Evolutionary conservation across 768 basidiomycete genomes (phyloP).

Genomic region (Suillus americanus): DNA sequence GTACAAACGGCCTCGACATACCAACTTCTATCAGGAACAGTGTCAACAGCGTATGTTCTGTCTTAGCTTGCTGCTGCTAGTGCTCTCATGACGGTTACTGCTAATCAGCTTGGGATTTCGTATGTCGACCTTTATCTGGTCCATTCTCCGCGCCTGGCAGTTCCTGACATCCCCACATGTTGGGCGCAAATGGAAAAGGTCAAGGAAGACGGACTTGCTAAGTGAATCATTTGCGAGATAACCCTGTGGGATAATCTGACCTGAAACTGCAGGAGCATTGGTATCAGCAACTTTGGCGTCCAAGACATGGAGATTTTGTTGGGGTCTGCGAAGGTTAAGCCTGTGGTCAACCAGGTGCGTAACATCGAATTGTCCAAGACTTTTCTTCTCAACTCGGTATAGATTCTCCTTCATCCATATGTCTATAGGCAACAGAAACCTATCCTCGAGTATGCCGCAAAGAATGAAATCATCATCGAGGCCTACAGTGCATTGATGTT

Average conservation of each 20-base stretch:
- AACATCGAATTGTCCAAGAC: not conserved
- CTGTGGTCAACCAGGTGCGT: constrained; percentile 65
- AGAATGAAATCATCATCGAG: constrained; percentile 65
- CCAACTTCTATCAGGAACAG: constrained; percentile 57
- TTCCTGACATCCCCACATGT: constrained; percentile 58
- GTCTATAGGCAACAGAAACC: constrained; percentile 53
- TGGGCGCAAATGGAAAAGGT: constrained; percentile 67
- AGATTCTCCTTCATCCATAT: constrained; percentile 76
- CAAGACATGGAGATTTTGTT: constrained; percentile 54
- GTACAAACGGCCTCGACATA: constrained; percentile 48
- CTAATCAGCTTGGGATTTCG: not conserved
- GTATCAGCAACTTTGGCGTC: constrained; percentile 68
- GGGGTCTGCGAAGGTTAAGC: constrained; percentile 58
- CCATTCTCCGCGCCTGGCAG: constrained; percentile 54
- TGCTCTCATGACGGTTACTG: constrained; percentile 22
- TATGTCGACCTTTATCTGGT: constrained; percentile 73
- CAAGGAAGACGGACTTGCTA: constrained; percentile 53
- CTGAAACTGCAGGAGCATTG: constrained; percentile 54
- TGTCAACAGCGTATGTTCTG: constrained; percentile 45
- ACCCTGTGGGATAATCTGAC: not conserved
- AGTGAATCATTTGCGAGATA: constrained; percentile 31
- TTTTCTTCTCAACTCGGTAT: not conserved
- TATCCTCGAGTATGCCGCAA: constrained; percentile 55
- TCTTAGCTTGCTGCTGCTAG: constrained; percentile 14
- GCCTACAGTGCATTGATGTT: constrained; percentile 51